phyloP scores from a whole-genome alignment of 768 basidiomycete genomes.

The Lactifluus pinguis region DNA sequence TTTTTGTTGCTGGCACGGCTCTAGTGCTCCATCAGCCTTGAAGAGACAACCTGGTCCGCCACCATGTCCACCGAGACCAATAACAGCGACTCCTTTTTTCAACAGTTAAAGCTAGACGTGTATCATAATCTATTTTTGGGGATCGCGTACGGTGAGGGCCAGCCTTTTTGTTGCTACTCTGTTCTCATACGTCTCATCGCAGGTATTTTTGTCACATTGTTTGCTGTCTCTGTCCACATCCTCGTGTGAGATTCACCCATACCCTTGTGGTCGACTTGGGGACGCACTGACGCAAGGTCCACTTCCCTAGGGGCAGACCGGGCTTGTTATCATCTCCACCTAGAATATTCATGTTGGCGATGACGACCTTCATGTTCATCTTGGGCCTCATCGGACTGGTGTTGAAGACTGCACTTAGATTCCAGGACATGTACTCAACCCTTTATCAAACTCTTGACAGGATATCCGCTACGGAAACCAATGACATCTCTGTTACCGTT shows the following conservation, averaged over 20 bases:
- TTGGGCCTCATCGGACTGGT: constrained; percentile 4
- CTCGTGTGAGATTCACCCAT: constrained; percentile 1
- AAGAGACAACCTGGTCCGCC: background rate
- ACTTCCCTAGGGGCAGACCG: background rate
- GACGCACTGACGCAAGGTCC: background rate
- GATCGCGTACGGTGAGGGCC: constrained; percentile 3
- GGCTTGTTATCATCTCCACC: constrained; percentile 8
- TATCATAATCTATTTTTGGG: constrained; percentile 6
- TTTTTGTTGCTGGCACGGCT: too few relatives aligned
- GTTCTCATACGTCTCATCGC: background rate
- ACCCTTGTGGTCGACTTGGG: background rate
- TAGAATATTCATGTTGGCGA: constrained; percentile 7
- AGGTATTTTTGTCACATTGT: constrained; percentile 4
- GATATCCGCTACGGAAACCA: background rate
- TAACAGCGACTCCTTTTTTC: background rate
- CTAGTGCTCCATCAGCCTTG: background rate
- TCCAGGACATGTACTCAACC: constrained; percentile 10
- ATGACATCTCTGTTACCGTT: background rate
- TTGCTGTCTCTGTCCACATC: constrained; percentile 4
- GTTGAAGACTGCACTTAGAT: background rate
- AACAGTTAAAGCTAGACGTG: background rate
- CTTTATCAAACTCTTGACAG: too few relatives aligned
- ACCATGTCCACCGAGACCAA: constrained; percentile 5
- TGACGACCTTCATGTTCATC: constrained; percentile 11
- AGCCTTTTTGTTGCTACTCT: background rate